Evolutionary conservation across 2,329 filamentous ascomycete species (phyloP).

Genomic region (Colletotrichum musicola): DNA sequence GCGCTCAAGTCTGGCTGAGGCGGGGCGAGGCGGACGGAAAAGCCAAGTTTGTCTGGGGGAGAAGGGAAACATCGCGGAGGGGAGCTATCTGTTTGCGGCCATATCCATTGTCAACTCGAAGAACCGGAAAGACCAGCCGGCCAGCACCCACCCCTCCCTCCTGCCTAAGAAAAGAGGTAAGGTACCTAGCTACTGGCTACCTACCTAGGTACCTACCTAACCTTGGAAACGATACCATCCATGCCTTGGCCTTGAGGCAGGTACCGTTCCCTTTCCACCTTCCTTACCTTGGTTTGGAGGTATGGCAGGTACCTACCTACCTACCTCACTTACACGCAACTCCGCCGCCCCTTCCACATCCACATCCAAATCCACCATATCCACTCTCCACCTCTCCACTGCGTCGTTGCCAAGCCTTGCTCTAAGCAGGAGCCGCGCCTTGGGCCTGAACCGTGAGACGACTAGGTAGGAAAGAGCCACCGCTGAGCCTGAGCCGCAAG

Average conservation of each 20-base stretch:
- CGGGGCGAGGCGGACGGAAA: neutral
- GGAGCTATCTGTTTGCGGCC: constrained; percentile 38
- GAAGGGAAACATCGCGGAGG: neutral
- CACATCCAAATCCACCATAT: neutral
- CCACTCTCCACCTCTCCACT: neutral
- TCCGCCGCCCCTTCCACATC: neutral
- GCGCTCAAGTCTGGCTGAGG: neutral
- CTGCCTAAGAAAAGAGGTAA: too few species aligned
- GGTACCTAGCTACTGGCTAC: too few species aligned
- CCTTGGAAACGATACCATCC: too few species aligned
- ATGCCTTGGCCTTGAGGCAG: too few species aligned
- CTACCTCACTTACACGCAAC: neutral
- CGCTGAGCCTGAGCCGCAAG: constrained; percentile 3
- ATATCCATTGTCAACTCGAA: constrained; percentile 17
- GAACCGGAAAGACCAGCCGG: constrained; percentile 1
- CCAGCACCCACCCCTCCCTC: neutral
- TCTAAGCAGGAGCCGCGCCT: constrained; percentile 10
- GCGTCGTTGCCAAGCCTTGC: constrained; percentile 15
- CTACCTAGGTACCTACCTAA: too few species aligned
- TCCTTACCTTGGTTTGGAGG: too few species aligned
- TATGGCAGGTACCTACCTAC: too few species aligned
- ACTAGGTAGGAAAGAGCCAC: neutral
- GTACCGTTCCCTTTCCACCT: too few species aligned
- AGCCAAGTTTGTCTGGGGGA: constrained; percentile 12
- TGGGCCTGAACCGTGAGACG: constrained; percentile 14